Percentiles rank a stretch among this genome's conserved stretches.
Conservation (phyloP, 257 asterid species). For the Solanum piurae region DNA sequence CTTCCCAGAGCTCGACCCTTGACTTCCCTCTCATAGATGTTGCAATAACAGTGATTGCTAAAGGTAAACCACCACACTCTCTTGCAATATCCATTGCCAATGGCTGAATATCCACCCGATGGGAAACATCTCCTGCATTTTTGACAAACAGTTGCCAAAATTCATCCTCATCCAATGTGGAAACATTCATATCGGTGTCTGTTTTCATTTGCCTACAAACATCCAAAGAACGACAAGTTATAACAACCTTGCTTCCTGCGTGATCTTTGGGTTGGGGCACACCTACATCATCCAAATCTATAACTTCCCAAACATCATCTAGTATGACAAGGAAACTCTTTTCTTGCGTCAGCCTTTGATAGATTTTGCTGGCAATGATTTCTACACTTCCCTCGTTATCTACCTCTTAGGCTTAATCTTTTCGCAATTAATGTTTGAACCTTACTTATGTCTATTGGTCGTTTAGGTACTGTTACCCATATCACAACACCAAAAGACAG, state of each 20-base stretch:
- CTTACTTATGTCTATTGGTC: neutral
- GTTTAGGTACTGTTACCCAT: neutral
- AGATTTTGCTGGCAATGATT: neutral
- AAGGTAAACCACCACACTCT: constrained; percentile 4
- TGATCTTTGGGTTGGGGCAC: neutral
- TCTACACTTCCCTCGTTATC: neutral
- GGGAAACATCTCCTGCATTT: neutral
- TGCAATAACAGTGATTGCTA: neutral
- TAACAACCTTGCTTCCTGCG: neutral
- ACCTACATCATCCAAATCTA: neutral
- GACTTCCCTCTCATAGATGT: neutral
- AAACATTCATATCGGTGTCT: neutral
- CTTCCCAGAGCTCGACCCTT: neutral
- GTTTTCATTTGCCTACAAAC: neutral
- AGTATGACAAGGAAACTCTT: neutral
- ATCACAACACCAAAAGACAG: neutral
- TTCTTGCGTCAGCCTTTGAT: neutral
- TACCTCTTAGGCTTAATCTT: neutral
- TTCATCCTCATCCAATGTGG: neutral
- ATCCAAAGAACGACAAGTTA: neutral
- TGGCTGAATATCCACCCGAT: neutral
- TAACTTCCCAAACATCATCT: constrained; percentile 7
- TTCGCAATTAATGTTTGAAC: neutral
- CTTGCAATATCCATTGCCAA: neutral
- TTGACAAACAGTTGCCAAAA: neutral